phyloP scores from a whole-genome alignment of 2,329 filamentous ascomycete species.

The Sarocladium kiliense region DNA sequence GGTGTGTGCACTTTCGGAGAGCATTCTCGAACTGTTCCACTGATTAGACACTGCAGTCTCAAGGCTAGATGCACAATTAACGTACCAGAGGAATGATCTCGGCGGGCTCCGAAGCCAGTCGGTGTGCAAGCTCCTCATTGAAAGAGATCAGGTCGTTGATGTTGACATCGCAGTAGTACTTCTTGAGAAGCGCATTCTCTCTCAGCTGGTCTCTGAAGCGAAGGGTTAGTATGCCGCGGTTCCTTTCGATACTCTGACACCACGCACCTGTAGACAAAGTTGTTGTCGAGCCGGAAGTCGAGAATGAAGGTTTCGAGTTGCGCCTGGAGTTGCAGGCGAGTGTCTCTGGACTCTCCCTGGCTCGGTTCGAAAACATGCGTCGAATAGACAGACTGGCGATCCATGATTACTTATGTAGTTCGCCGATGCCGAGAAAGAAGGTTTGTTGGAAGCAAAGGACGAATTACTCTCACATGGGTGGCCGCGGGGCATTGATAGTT shows the following conservation, averaged over 20 bases:
- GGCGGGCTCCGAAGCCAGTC: conserved; percentile 80
- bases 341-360: conserved; percentile 62
- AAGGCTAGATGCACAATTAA: background rate
- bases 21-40: conserved; percentile 75
- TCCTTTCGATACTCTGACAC: too few species aligned
- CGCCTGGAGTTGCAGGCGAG: conserved; percentile 65
- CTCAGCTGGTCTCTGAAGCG: conserved; percentile 77
- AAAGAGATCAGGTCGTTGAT: conserved; percentile 94
- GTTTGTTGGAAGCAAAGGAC: background rate
- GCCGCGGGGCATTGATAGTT: background rate
- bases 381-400: conserved; percentile 82
- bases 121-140: conserved; percentile 90
- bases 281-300: conserved; percentile 88
- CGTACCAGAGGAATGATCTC: conserved; percentile 87
- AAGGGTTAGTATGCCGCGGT: background rate
- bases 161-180: conserved; percentile 94
- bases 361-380: conserved; percentile 72
- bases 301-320: conserved; percentile 88
- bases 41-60: background rate
- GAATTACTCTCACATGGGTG: background rate
- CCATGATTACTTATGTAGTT: conserved; percentile 51
- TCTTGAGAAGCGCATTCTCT: conserved; percentile 90
- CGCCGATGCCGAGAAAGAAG: conserved; percentile 10
- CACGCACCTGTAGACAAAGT: conserved; percentile 83
- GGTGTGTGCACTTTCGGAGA: conserved; percentile 83